Percentiles rank a stretch among this genome's conserved stretches.
phyloP scores from a whole-genome alignment of 495 filamentous ascomycete genomes.

The Aspergillus carlsbadensis region DNA sequence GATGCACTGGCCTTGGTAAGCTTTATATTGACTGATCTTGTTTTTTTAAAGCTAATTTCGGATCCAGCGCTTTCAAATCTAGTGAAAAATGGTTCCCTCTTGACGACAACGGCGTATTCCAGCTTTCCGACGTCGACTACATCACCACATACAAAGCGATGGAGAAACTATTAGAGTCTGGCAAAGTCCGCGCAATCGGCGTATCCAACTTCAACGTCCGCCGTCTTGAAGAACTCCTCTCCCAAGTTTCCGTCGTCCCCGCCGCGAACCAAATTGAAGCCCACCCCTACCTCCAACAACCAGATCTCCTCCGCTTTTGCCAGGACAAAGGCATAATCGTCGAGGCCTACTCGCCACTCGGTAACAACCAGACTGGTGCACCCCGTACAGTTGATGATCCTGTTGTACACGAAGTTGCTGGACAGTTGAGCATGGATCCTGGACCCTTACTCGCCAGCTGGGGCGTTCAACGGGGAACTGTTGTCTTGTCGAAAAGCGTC shows the following conservation, averaged over 20 bases:
- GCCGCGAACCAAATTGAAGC: constrained; percentile 61
- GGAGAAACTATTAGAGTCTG: constrained; percentile 55
- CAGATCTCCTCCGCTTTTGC: constrained; percentile 46
- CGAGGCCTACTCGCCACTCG: constrained; percentile 61
- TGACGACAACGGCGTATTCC: constrained; percentile 32
- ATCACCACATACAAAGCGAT: constrained; percentile 66
- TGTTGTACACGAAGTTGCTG: constrained; percentile 34
- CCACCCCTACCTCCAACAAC: constrained; percentile 62
- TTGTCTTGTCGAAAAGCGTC: constrained; percentile 50
- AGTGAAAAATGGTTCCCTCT: constrained; percentile 43
- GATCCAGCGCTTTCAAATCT: constrained; percentile 24
- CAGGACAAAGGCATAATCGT: constrained; percentile 52
- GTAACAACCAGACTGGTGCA: constrained; percentile 40
- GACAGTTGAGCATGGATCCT: constrained; percentile 33
- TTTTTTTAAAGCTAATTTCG: background rate
- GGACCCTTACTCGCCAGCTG: constrained; percentile 46
- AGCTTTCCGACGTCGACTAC: constrained; percentile 40
- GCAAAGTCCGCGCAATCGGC: constrained; percentile 58
- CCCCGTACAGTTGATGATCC: constrained; percentile 40
- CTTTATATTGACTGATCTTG: no score
- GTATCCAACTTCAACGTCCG: constrained; percentile 55
- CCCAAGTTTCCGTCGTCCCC: constrained; percentile 40
- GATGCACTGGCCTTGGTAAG: constrained; percentile 61
- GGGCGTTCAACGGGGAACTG: constrained; percentile 50
- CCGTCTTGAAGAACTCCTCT: constrained; percentile 43